Base-by-base conservation (phyloP, 306 rosid genomes). In the Vachellia pachyceras region DNA sequence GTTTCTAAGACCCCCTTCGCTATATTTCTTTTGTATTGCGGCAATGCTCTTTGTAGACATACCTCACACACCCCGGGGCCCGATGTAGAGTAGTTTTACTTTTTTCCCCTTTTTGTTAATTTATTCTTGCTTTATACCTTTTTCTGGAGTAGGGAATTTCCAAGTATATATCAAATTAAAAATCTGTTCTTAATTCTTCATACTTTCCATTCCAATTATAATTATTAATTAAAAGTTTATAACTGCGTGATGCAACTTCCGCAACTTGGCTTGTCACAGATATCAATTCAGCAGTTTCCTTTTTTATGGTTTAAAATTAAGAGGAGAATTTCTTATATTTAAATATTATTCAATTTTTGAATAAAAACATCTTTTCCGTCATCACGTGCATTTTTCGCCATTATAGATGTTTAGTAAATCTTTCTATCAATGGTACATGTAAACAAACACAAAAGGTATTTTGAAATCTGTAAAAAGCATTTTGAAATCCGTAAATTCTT, bases 1-100 rank as follows among this genome's bases (percentile, higher is more conserved):
- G 98, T 79, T 94, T 94, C 86, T 94, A 80, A 69, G 84, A 76
- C 47, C 58, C 8, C 7, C 60, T 22, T 22, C 63, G 77, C 37
- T 49, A 71, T 22, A 84, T 84, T 72, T 83, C 69, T 85, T 88
- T 85, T 47, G 80, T 39, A 57, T 23, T 23, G 77, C 86, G 80
- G 82, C 82, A 52, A 15, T 84, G 86, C 12, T 47, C n/a, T n/a
- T n/a, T 79, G 79, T 85, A 85, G 87, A 87, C 80, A 66, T 20
- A 25, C 87, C 85, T 41, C 75, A 88, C 75, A 86, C 85, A 76
- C 86, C 60, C 44, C 64, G 39, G 60, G 75, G 71, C 41, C 79
- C 78, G 87, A 79, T 65, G 29, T 75, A 87, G 89, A 78, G 82
- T 87, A 87, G 85, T 78, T 79, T 80, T 20, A 20, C 61, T n/a